phyloP scores from a whole-genome alignment of 768 basidiomycete genomes.

The Mycena chlorophos region DNA sequence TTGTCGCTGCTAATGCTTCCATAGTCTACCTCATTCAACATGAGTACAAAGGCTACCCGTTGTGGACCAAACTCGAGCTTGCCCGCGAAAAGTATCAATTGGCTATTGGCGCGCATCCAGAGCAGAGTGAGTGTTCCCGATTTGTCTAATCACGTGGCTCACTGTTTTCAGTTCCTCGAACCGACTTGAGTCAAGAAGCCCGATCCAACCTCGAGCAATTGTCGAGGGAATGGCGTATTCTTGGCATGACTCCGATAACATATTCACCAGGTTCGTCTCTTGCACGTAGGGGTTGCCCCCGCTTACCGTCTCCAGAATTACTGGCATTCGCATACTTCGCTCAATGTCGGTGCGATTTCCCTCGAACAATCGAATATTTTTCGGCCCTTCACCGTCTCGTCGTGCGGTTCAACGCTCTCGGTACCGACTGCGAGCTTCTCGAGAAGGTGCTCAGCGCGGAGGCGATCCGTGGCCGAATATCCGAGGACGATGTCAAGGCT shows the following conservation, averaged over 20 bases:
- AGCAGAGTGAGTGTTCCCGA: slow-evolving; percentile 57
- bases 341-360: slow-evolving; percentile 80
- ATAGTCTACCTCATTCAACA: slow-evolving; percentile 47
- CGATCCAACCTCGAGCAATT: slow-evolving; percentile 38
- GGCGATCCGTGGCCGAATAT: slow-evolving; percentile 63
- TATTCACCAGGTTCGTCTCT: slow-evolving; percentile 59
- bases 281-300: neutral
- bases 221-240: slow-evolving; percentile 42
- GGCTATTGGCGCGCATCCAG: slow-evolving; percentile 73
- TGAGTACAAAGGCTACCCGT: slow-evolving; percentile 38
- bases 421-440: slow-evolving; percentile 47
- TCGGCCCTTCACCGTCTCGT: slow-evolving; percentile 55
- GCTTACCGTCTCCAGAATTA: slow-evolving; percentile 47
- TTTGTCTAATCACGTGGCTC: neutral
- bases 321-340: slow-evolving; percentile 78
- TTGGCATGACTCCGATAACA: slow-evolving; percentile 68
- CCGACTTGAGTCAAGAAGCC: slow-evolving; percentile 45
- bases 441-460: slow-evolving; percentile 63
- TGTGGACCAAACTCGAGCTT: slow-evolving; percentile 55
- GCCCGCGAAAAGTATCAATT: slow-evolving; percentile 71
- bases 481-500: slow-evolving; percentile 49
- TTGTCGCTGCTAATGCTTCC: slow-evolving; percentile 14
- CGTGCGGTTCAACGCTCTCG: slow-evolving; percentile 47
- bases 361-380: slow-evolving; percentile 63
- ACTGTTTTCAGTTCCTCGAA: slow-evolving; percentile 48